These are phyloP conservation scores for Xylaria venustula DNA, from an alignment of 495 filamentous ascomycete species.

Conservation along the genomic window DNA sequence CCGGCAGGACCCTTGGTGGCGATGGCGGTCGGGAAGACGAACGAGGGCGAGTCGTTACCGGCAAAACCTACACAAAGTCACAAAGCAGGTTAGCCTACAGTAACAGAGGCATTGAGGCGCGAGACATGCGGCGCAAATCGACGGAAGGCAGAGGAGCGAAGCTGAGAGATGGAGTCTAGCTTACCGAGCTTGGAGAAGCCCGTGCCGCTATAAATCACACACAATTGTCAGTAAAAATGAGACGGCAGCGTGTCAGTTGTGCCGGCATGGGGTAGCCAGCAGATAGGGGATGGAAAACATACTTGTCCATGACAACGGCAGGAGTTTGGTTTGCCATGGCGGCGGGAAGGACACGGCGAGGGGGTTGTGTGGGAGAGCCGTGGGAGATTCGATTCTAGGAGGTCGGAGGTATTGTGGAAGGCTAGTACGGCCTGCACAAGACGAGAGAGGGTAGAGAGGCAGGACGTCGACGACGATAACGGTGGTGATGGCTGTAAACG, in stretches of 20 bases:
- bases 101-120: slow-evolving; percentile 1
- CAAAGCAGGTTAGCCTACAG: slow-evolving; percentile 22
- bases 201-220: slow-evolving; percentile 69
- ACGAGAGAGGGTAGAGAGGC: neutral
- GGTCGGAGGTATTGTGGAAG: slow-evolving; percentile 3
- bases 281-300: slow-evolving; percentile 43
- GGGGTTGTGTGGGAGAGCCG: slow-evolving; percentile 23
- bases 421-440: neutral
- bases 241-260: slow-evolving; percentile 17
- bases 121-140: neutral
- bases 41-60: slow-evolving; percentile 97
- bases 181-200: slow-evolving; percentile 97
- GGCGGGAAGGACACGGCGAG: slow-evolving; percentile 17
- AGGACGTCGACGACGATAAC: slow-evolving; percentile 1
- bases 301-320: slow-evolving; percentile 99
- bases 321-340: slow-evolving; percentile 94
- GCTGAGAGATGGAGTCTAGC: slow-evolving; percentile 26
- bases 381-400: slow-evolving; percentile 12
- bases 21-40: slow-evolving; percentile 98
- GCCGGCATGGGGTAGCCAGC: neutral
- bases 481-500: slow-evolving; percentile 22
- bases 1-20: slow-evolving; percentile 80
- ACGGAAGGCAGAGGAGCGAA: neutral
- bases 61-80: slow-evolving; percentile 71
- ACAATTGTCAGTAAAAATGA: slow-evolving; percentile 25